A percentile compares a stretch with the other conserved stretches of the same genome.
These are phyloP conservation scores for Anisogramma anomala DNA, from an alignment of 2,329 filamentous ascomycete genomes.

Conservation along the genomic window DNA sequence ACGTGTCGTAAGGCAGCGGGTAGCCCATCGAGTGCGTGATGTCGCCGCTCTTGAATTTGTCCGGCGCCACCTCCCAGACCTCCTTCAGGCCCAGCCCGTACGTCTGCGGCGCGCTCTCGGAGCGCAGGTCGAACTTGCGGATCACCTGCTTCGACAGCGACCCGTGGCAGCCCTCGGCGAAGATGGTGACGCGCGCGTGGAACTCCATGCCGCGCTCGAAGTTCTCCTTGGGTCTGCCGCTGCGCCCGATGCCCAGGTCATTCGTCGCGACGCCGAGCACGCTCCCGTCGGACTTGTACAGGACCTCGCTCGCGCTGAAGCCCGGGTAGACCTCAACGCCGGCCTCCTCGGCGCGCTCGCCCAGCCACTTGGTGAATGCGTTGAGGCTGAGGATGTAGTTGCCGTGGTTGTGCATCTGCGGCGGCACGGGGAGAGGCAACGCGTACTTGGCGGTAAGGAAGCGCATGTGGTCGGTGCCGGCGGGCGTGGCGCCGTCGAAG, in stretches of 20 bases:
- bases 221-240: slow-evolving; percentile 74
- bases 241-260: slow-evolving; percentile 72
- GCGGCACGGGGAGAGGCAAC: slow-evolving; percentile 74
- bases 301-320: slow-evolving; percentile 84
- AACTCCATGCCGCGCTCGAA: slow-evolving; percentile 99
- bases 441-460: slow-evolving; percentile 76
- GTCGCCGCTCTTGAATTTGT: slow-evolving; percentile 80
- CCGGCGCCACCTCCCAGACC: slow-evolving; percentile 90
- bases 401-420: slow-evolving; percentile 96
- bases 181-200: slow-evolving; percentile 79
- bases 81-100: slow-evolving; percentile 94
- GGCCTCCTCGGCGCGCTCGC: slow-evolving; percentile 88
- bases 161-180: slow-evolving; percentile 91
- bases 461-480: slow-evolving; percentile 76
- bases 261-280: slow-evolving; percentile 94
- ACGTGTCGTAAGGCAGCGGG: slow-evolving; percentile 75
- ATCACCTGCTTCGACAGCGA: slow-evolving; percentile 90
- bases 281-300: slow-evolving; percentile 76
- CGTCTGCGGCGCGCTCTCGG: slow-evolving; percentile 85
- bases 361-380: slow-evolving; percentile 90
- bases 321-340: slow-evolving; percentile 95
- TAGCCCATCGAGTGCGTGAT: slow-evolving; percentile 89
- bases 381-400: slow-evolving; percentile 97
- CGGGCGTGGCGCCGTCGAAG: slow-evolving; percentile 80
- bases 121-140: slow-evolving; percentile 82